phyloP scores from a whole-genome alignment of 257 asterid species.

The Solanum bulbocastanum region DNA sequence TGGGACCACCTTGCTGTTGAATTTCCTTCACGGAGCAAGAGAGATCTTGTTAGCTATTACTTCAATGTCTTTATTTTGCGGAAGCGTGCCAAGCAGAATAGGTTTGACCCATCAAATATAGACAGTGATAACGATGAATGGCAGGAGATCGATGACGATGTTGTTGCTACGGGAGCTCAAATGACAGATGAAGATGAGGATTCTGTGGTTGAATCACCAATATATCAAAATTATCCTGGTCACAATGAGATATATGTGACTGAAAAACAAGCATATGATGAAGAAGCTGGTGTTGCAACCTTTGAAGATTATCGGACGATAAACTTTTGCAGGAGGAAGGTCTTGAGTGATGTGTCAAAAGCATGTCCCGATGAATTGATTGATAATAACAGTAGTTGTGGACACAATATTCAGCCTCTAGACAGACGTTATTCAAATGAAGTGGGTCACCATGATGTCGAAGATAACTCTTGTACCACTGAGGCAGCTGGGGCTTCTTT shows the following conservation, averaged over 20 bases:
- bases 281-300: neutral
- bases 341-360: neutral
- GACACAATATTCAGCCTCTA: neutral
- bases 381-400: neutral
- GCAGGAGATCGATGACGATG: slow-evolving; percentile 5
- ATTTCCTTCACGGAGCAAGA: slow-evolving; percentile 24
- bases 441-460: neutral
- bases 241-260: neutral
- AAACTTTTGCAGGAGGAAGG: neutral
- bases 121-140: slow-evolving; percentile 36
- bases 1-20: slow-evolving; percentile 20
- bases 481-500: neutral
- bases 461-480: neutral
- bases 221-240: slow-evolving; percentile 5
- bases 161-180: slow-evolving; percentile 7
- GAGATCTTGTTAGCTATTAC: slow-evolving; percentile 28
- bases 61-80: slow-evolving; percentile 28
- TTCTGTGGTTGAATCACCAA: slow-evolving; percentile 15
- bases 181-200: slow-evolving; percentile 9
- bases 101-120: slow-evolving; percentile 11
- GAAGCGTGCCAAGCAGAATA: slow-evolving; percentile 33
- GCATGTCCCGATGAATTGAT: neutral
- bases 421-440: neutral
- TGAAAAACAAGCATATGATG: neutral
- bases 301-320: neutral